These are phyloP conservation scores for Eimeria nieschulzi DNA, from an alignment of 169 alveolate genomes.

Conservation along the genomic window DNA sequence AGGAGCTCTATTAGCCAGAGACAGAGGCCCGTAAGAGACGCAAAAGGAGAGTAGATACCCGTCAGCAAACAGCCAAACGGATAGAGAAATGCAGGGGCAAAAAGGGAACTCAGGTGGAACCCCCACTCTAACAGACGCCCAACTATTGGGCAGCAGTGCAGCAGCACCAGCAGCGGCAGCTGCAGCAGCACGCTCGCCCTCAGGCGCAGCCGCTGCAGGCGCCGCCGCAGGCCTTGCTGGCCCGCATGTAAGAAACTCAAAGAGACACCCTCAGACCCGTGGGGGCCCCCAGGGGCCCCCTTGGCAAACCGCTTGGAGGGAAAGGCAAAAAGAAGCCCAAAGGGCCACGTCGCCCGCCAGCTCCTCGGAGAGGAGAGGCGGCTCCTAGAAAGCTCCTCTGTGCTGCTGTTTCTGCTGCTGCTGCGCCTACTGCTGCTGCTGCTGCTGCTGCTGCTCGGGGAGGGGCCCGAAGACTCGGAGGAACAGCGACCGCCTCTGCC, in stretches of 20 bases:
- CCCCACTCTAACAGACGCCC: constrained; percentile 39
- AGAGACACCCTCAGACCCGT: neutral
- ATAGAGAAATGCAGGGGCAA: constrained; percentile 47
- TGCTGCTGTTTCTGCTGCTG: neutral
- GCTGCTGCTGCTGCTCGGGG: constrained; percentile 4
- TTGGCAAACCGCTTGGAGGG: neutral
- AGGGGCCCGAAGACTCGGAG: neutral
- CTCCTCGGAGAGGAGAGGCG: neutral
- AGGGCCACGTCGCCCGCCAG: neutral
- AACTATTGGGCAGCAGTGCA: constrained; percentile 43
- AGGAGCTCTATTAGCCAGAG: constrained; percentile 26
- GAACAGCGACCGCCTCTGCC: neutral
- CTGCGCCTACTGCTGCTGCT: constrained; percentile 23
- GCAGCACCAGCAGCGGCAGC: constrained; percentile 53
- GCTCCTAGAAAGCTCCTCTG: neutral
- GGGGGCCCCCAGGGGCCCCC: constrained; percentile 61
- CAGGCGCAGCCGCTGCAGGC: neutral
- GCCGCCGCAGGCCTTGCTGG: neutral
- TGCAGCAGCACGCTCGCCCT: constrained; percentile 50
- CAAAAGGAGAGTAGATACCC: constrained; percentile 9
- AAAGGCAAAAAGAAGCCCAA: neutral
- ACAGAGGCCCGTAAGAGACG: constrained; percentile 25
- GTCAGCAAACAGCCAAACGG: neutral
- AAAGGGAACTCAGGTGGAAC: constrained; percentile 7
- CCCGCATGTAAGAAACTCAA: neutral